A percentile compares a stretch with the other conserved stretches of the same genome.
phyloP scores from a whole-genome alignment of 768 basidiomycete species.

The Boletus reticulatus region DNA sequence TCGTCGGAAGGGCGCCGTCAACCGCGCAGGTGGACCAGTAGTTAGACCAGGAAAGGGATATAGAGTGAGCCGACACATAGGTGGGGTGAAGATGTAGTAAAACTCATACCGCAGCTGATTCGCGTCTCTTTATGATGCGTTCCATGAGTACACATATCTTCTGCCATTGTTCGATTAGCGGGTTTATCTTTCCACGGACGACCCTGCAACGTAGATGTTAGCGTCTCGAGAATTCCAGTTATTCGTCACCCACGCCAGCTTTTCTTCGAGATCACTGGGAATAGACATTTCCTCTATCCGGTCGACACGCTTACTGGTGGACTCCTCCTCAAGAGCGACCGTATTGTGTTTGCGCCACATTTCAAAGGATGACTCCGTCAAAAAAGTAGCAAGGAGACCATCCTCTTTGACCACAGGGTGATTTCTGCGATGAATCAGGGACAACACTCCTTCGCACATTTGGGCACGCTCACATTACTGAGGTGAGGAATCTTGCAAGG shows the following conservation, averaged over 20 bases:
- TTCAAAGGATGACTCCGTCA: slow-evolving; percentile 83
- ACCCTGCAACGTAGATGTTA: slow-evolving; percentile 43
- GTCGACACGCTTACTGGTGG: slow-evolving; percentile 73
- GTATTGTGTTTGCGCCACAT: slow-evolving; percentile 78
- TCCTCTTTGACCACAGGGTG: slow-evolving; percentile 92
- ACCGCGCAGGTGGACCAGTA: slow-evolving; percentile 9
- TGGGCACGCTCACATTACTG: slow-evolving; percentile 58
- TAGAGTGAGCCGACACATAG: slow-evolving; percentile 69
- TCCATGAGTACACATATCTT: slow-evolving; percentile 85
- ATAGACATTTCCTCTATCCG: slow-evolving; percentile 88
- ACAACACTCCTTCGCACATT: neutral
- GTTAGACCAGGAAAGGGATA: slow-evolving; percentile 51
- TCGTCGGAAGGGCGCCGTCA: slow-evolving; percentile 25
- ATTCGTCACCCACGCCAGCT: slow-evolving; percentile 58
- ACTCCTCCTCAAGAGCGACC: slow-evolving; percentile 87
- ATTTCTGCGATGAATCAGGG: slow-evolving; percentile 50
- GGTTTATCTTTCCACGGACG: slow-evolving; percentile 71
- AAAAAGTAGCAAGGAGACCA: slow-evolving; percentile 75
- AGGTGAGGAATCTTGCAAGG: slow-evolving; percentile 74
- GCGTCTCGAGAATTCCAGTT: neutral
- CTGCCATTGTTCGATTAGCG: slow-evolving; percentile 89
- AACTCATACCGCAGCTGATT: slow-evolving; percentile 87
- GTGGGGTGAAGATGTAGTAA: slow-evolving; percentile 58
- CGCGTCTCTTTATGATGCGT: slow-evolving; percentile 84
- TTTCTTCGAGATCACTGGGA: slow-evolving; percentile 89